Evolutionary conservation across 768 basidiomycete genomes (phyloP).

Genomic region (Rhizopogon salebrosus): DNA sequence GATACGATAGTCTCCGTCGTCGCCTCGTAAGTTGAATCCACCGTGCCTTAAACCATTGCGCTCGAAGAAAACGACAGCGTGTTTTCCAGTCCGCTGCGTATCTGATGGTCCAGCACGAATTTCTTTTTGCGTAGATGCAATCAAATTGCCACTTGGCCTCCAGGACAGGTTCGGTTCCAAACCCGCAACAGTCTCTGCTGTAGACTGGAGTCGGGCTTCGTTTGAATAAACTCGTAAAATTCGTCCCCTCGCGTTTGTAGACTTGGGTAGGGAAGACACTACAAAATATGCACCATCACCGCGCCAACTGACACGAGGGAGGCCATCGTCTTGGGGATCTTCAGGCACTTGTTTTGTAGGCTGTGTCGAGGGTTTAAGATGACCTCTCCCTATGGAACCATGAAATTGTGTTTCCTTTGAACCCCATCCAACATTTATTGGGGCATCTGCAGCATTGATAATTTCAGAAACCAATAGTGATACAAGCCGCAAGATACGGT

Average conservation of each 20-base stretch:
- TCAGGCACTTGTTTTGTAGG: slow-evolving; percentile 36
- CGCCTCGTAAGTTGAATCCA: slow-evolving; percentile 65
- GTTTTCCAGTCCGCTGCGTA: slow-evolving; percentile 57
- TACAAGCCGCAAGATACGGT: background rate
- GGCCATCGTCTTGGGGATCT: slow-evolving; percentile 66
- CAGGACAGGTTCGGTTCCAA: slow-evolving; percentile 77
- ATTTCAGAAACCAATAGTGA: background rate
- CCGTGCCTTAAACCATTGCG: slow-evolving; percentile 91
- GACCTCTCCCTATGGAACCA: slow-evolving; percentile 83
- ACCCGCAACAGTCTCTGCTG: slow-evolving; percentile 78
- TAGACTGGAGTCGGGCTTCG: slow-evolving; percentile 69
- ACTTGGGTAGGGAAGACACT: slow-evolving; percentile 55
- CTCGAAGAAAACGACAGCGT: slow-evolving; percentile 93
- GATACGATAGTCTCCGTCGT: slow-evolving; percentile 64
- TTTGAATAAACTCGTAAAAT: slow-evolving; percentile 27
- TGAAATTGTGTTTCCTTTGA: slow-evolving; percentile 97
- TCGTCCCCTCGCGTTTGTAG: slow-evolving; percentile 19
- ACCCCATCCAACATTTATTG: slow-evolving; percentile 97
- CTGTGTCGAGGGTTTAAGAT: slow-evolving; percentile 48
- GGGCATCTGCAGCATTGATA: slow-evolving; percentile 52
- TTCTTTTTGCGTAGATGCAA: slow-evolving; percentile 74
- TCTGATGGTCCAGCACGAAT: slow-evolving; percentile 71
- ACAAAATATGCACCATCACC: slow-evolving; percentile 90
- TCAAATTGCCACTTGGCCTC: slow-evolving; percentile 86
- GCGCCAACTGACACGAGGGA: slow-evolving; percentile 84